These are phyloP conservation scores for Cercospora sesami DNA, from an alignment of 2,329 filamentous ascomycete species.

Conservation along the genomic window DNA sequence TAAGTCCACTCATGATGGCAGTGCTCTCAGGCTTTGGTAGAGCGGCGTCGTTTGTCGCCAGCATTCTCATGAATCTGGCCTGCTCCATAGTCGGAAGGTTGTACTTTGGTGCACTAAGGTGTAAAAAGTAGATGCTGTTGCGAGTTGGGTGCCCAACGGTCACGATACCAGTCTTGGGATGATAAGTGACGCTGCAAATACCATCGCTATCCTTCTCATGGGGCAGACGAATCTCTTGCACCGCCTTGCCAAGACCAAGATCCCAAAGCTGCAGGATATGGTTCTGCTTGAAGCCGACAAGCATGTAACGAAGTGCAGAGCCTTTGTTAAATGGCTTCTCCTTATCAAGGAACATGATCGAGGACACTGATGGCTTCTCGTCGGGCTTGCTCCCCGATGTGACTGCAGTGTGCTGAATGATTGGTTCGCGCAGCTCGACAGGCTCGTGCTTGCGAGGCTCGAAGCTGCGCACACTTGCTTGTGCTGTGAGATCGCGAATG, in stretches of 20 bases:
- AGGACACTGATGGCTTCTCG: conserved; percentile 96
- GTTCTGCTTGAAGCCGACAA: conserved; percentile 98
- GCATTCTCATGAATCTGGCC: conserved; percentile 78
- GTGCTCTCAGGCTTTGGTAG: conserved; percentile 89
- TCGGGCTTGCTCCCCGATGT: conserved; percentile 36
- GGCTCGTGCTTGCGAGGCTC: conserved; percentile 49
- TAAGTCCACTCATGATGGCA: conserved; percentile 93
- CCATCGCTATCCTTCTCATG: conserved; percentile 80
- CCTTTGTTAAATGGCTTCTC: conserved; percentile 88
- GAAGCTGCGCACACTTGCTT: conserved; percentile 46
- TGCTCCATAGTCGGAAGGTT: conserved; percentile 77
- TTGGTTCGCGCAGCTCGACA: conserved; percentile 71
- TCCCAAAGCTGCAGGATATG: conserved; percentile 99
- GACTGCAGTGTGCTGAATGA: conserved; percentile 77
- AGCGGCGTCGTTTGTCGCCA: conserved; percentile 69
- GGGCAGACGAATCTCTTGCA: conserved; percentile 94
- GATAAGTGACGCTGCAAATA: conserved; percentile 96
- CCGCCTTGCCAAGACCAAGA: conserved; percentile 87
- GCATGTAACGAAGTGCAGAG: conserved; percentile 87
- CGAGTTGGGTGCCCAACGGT: conserved; percentile 93
- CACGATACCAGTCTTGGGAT: conserved; percentile 88
- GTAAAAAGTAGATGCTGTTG: conserved; percentile 96
- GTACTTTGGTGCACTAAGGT: conserved; percentile 92
- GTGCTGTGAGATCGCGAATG: conserved; percentile 69
- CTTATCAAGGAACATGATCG: conserved; percentile 94